Evolutionary conservation across 306 rosid genomes (phyloP), one percentile per base, ranked within the genome.

Genomic region (Chamaecrista fasciculata): DNA sequence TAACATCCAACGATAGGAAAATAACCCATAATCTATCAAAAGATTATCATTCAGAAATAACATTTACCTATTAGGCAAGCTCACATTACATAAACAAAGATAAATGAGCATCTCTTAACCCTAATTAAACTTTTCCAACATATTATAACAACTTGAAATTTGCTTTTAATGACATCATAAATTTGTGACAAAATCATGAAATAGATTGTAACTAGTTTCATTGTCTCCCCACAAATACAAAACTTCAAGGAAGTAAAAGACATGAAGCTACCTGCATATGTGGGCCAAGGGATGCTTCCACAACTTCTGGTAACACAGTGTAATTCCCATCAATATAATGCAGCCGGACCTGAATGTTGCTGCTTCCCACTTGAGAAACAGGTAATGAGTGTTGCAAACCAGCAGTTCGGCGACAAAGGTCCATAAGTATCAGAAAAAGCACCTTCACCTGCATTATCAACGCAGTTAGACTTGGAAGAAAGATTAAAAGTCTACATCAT

Each of bases 321-420:
- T 90, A 90, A 80, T 88, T 90, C 24, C 98, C 97, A 59, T 93
- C 98, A 69, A 90, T 93, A 70, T 88, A 93, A 83, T 93, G 98
- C 76, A 93, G 84, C 76, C 94, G 88, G 55, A 90, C 96, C 79
- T 93, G 98, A 78, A 86, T 88, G 85, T 76, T 90, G 83, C 53
- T 73, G 68, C 96, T 84, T 59, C 96, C 97, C 53, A 93, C 94
- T 84, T 93, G 98, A 64, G 98, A 93, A 73, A 88, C 89, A 51
- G 98, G 98, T 51, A 93, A 78, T 21, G 96, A 93, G 69, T 93
- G 98, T 66, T 78, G 78, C 76, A 85, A 76, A 62, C 71, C 79
- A 49, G 92, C 72, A 39, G 96, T 93, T 70, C 97, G 91, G 76
- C 86, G 77, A 77, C 98, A 90, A 16, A 93, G 97, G 28, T 93